A percentile compares a stretch with the other conserved stretches of the same genome.
Conservation (phyloP, 331 rosid species). For the Pyrus hybrid region DNA sequence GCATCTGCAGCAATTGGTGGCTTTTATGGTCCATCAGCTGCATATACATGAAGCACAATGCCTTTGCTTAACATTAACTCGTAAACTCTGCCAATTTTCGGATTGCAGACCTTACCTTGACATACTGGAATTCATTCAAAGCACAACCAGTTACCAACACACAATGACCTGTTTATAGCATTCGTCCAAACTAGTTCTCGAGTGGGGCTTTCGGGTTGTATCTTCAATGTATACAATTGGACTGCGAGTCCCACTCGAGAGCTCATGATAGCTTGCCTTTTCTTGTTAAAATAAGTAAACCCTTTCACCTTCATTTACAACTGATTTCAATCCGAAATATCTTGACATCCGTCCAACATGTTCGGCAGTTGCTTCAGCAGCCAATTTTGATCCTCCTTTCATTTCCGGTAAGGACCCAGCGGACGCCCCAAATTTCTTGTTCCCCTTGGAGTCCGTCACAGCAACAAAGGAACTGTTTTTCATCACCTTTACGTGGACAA, state of each 20-base stretch:
- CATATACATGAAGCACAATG: too few species aligned
- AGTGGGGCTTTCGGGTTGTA: slow-evolving; percentile 58
- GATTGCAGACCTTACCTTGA: too few species aligned
- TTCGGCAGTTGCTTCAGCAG: slow-evolving; percentile 67
- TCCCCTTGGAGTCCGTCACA: slow-evolving; percentile 65
- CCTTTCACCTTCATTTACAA: slow-evolving; percentile 75
- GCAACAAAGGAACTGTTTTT: slow-evolving; percentile 77
- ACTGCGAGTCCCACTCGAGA: slow-evolving; percentile 64
- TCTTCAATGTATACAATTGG: slow-evolving; percentile 67
- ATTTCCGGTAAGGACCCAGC: slow-evolving; percentile 56
- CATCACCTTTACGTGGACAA: slow-evolving; percentile 66
- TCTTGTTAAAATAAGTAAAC: slow-evolving; percentile 56
- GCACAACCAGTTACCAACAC: too few species aligned
- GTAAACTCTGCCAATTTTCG: too few species aligned
- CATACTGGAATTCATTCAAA: too few species aligned
- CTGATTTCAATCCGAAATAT: slow-evolving; percentile 58
- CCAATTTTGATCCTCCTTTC: slow-evolving; percentile 60
- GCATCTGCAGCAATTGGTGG: too few species aligned
- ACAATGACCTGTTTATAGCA: too few species aligned
- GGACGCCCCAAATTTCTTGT: slow-evolving; percentile 58
- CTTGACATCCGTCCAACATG: slow-evolving; percentile 60
- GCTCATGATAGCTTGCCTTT: slow-evolving; percentile 63
- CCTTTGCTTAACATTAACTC: too few species aligned
- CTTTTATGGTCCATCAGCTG: too few species aligned
- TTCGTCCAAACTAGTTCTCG: too few species aligned